Conservation (phyloP, 352 stramenopile species). For the Globisporangium splendens region DNA sequence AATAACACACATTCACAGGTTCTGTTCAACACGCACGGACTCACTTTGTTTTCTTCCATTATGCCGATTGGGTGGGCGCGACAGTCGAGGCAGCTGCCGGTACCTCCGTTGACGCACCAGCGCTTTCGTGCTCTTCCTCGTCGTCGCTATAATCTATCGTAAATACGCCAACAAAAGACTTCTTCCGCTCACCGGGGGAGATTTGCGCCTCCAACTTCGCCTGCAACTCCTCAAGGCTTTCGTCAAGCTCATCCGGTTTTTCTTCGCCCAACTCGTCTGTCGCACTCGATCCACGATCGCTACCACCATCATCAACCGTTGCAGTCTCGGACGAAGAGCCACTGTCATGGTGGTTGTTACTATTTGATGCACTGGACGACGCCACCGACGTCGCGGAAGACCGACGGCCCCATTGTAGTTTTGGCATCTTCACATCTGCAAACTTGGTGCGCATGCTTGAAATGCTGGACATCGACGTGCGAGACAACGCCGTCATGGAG, state of each 20-base stretch:
- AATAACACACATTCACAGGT: too few species aligned
- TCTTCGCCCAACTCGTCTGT: slow-evolving; percentile 38
- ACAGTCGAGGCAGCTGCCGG: not conserved
- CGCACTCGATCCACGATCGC: slow-evolving; percentile 51
- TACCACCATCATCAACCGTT: slow-evolving; percentile 58
- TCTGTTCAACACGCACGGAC: slow-evolving; percentile 1
- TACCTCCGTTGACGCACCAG: not conserved
- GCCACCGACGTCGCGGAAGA: slow-evolving; percentile 21
- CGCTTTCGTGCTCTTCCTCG: slow-evolving; percentile 38
- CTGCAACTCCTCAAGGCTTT: slow-evolving; percentile 24
- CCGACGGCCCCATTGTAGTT: slow-evolving; percentile 51
- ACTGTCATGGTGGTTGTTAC: slow-evolving; percentile 48
- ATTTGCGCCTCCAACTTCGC: slow-evolving; percentile 14
- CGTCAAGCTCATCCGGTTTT: slow-evolving; percentile 26
- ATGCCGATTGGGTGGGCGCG: slow-evolving; percentile 9
- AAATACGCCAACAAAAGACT: slow-evolving; percentile 67
- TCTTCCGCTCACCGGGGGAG: slow-evolving; percentile 25
- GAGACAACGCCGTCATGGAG: slow-evolving; percentile 43
- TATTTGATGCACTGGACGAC: slow-evolving; percentile 14
- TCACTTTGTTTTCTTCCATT: slow-evolving; percentile 1
- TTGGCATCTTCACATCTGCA: slow-evolving; percentile 69
- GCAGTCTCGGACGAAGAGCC: slow-evolving; percentile 60
- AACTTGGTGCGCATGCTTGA: slow-evolving; percentile 32
- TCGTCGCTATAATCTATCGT: slow-evolving; percentile 82
- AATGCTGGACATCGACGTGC: slow-evolving; percentile 46